Evolutionary conservation across 2,329 filamentous ascomycete genomes (phyloP), one percentile per base, ranked within the genome.

Genomic region (Rosellinia necatrix): DNA sequence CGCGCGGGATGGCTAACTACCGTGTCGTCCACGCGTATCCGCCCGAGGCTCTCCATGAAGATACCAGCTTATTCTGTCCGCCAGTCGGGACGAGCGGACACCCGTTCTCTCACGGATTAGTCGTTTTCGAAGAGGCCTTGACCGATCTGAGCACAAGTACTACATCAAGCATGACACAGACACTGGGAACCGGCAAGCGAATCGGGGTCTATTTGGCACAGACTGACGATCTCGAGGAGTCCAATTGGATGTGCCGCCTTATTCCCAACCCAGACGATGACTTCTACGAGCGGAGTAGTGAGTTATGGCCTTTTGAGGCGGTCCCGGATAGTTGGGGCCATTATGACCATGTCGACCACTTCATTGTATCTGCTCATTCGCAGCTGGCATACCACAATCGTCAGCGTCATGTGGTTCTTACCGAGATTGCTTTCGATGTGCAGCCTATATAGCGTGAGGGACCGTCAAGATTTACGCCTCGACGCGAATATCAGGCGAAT

Each of bases 151-250:
- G 19, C 17, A 22, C 30, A 17, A 40, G 17, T 19, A 32, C 37
- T 15, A 25, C 19, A 30, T 17, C 37, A 3, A 46, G 30, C 46
- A 34, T 34, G 6, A 27, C 21, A 30, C 29, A 35, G 24, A 32
- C 22, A 21, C 21, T 27, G 9, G 22, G 8, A 13, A 34, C 24
- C 2, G 19, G 10, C 21, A 46, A 54, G 22, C 38, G 21, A 12
- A 55, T 55, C 12, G 52, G 52, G 1, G 30, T 55, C 17, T 50
- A 55, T n/a, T 17, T 55, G 7, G 52, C 52, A 12, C 52, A 55
- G 30, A 44, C 52, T 9, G 52, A 55, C 13, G 52, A 49, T 24
- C 46, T 49, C 27, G 38, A 37, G 12, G 10, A n/a, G 8, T 44
- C 17, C 12, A 19, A 40, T 30, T 55, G 52, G 52, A 55, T 55